phyloP scores from a whole-genome alignment of 371 early-diverging fungal species.

The Cladochytrium tenue region DNA sequence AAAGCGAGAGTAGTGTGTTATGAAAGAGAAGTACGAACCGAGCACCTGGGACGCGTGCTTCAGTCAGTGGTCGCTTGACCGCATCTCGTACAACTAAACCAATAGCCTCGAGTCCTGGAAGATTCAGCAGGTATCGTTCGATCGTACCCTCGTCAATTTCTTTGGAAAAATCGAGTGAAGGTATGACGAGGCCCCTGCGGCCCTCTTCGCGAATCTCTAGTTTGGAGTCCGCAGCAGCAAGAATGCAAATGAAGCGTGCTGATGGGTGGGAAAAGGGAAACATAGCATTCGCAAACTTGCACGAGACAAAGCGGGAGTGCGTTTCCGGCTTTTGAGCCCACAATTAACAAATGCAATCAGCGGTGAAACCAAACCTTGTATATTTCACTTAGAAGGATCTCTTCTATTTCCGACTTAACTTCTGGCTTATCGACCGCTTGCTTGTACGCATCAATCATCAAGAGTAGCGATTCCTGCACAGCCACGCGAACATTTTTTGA shows the following conservation, averaged over 20 bases:
- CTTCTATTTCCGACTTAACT: slow-evolving; percentile 41
- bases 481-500: slow-evolving; percentile 68
- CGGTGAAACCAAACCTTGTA: slow-evolving; percentile 54
- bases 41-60: slow-evolving; percentile 20
- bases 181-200: slow-evolving; percentile 42
- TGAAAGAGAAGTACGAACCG: slow-evolving; percentile 2
- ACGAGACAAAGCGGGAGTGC: slow-evolving; percentile 65
- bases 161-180: too few species aligned
- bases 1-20: not conserved
- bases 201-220: slow-evolving; percentile 78
- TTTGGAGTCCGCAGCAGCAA: slow-evolving; percentile 70
- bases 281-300: slow-evolving; percentile 73
- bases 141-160: too few species aligned
- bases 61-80: slow-evolving; percentile 12
- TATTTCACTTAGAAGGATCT: slow-evolving; percentile 60
- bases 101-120: too few species aligned
- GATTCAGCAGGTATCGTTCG: too few species aligned
- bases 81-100: slow-evolving; percentile 14
- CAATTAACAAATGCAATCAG: not conserved
- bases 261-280: slow-evolving; percentile 74
- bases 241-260: slow-evolving; percentile 74
- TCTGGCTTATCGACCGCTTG: slow-evolving; percentile 34
- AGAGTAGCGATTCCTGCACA: slow-evolving; percentile 79
- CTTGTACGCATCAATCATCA: slow-evolving; percentile 73
- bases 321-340: slow-evolving; percentile 40